Percentiles rank a stretch among this genome's conserved stretches.
These are phyloP conservation scores for Moringa oleifera DNA, from an alignment of 345 rosid species.

Conservation along the genomic window DNA sequence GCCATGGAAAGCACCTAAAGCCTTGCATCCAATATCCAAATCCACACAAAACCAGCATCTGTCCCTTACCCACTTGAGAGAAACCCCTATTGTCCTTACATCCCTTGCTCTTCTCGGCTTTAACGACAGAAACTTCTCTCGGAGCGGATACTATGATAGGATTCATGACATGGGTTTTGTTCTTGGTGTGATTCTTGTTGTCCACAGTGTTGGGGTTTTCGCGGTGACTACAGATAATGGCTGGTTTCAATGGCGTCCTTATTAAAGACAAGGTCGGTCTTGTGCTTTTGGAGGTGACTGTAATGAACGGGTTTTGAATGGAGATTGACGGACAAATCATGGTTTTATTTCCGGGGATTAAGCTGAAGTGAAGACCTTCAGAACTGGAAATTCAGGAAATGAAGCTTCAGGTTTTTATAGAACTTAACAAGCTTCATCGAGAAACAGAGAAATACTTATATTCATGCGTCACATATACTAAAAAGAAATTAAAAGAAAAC, in stretches of 20 bases:
- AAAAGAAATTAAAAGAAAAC: background rate
- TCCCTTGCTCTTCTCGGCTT: background rate
- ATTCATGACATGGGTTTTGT: conserved; percentile 20
- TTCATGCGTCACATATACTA: background rate
- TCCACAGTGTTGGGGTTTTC: conserved; percentile 13
- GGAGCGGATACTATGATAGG: conserved; percentile 22
- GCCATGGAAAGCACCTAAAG: conserved; percentile 90
- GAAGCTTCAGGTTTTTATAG: background rate
- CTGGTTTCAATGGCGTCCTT: conserved; percentile 17
- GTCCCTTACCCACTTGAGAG: conserved; percentile 39
- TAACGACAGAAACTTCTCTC: conserved; percentile 29
- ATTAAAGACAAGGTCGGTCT: conserved; percentile 4
- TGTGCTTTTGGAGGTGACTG: conserved; percentile 3
- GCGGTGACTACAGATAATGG: background rate
- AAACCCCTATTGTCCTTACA: conserved; percentile 15
- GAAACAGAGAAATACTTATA: background rate
- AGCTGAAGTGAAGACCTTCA: no score
- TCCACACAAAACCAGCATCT: conserved; percentile 65
- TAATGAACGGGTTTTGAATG: no score
- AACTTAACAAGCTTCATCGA: background rate
- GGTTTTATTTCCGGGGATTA: no score
- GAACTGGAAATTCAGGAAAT: background rate
- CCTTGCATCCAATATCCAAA: conserved; percentile 92
- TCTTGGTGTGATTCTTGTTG: conserved; percentile 17
- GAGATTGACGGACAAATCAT: background rate